Percentiles rank a stretch among this genome's conserved stretches.
Evolutionary conservation across 495 filamentous ascomycete species (phyloP).

Genomic region (Penicillium cinerascens): DNA sequence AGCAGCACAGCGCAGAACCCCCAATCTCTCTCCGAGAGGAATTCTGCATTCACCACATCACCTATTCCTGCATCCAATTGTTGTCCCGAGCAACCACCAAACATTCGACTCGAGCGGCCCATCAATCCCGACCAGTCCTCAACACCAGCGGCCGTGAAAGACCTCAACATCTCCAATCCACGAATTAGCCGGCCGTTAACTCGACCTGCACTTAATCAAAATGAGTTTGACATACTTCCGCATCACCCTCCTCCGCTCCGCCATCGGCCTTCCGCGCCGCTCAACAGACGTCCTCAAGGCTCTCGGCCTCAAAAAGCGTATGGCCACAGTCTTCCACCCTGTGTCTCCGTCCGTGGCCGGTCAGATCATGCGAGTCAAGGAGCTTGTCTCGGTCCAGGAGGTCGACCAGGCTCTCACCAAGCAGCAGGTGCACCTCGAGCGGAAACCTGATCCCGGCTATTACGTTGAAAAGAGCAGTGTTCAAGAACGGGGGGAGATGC

Average conservation of each 20-base stretch:
- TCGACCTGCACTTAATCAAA: constrained; percentile 15
- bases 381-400: constrained; percentile 83
- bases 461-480: constrained; percentile 66
- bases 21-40: neutral
- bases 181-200: neutral
- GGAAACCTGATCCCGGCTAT: constrained; percentile 81
- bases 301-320: constrained; percentile 83
- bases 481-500: constrained; percentile 29
- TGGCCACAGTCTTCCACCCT: constrained; percentile 87
- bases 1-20: neutral
- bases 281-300: constrained; percentile 81
- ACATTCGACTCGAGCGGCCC: neutral
- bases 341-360: constrained; percentile 81
- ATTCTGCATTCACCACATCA: neutral
- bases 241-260: constrained; percentile 88
- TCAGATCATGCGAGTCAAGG: constrained; percentile 97
- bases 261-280: constrained; percentile 85
- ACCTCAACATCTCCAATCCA: neutral
- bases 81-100: neutral
- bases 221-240: constrained; percentile 80
- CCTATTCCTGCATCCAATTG: neutral
- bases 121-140: neutral
- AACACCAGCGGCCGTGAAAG: neutral
- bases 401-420: constrained; percentile 68
- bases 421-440: constrained; percentile 66